Percentiles rank a stretch among this genome's conserved stretches.
Conservation (phyloP, 768 basidiomycete genomes). For the Tulasnella sp. region DNA sequence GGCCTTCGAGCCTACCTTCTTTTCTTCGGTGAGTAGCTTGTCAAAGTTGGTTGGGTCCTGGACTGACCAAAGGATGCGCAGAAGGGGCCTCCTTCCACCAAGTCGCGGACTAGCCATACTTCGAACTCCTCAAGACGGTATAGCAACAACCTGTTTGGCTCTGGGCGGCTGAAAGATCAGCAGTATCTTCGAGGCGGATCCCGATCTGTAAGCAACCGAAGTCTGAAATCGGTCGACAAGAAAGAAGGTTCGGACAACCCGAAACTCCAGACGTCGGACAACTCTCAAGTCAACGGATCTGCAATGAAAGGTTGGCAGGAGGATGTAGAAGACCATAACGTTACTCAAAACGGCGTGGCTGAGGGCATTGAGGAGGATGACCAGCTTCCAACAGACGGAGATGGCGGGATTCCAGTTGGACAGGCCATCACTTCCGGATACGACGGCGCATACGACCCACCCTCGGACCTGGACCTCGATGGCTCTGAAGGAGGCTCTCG, state of each 20-base stretch:
- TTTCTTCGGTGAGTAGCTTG: slow-evolving; percentile 4
- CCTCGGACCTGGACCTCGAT: not conserved
- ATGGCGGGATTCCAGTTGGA: not conserved
- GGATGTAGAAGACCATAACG: not conserved
- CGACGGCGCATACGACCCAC: not conserved
- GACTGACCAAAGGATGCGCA: not conserved
- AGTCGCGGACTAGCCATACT: slow-evolving; percentile 14
- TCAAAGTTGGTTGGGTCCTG: slow-evolving; percentile 12
- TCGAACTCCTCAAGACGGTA: slow-evolving; percentile 49
- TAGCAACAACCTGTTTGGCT: slow-evolving; percentile 80
- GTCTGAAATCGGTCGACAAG: not conserved
- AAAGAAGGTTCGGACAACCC: not conserved
- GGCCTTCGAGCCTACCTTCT: slow-evolving; percentile 1
- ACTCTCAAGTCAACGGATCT: not conserved
- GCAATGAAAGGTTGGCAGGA: not conserved
- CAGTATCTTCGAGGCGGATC: slow-evolving; percentile 40
- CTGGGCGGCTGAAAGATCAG: slow-evolving; percentile 67
- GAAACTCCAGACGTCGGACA: not conserved
- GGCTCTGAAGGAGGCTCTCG: not conserved
- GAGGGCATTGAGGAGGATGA: not conserved
- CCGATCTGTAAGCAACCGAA: slow-evolving; percentile 1
- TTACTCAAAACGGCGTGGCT: not conserved
- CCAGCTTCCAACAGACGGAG: not conserved
- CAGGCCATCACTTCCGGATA: not conserved
- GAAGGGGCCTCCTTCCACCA: slow-evolving; percentile 22